Conservation (phyloP, 1,284 basidiomycete genomes). For the Lentinula novae-zelandiae region DNA sequence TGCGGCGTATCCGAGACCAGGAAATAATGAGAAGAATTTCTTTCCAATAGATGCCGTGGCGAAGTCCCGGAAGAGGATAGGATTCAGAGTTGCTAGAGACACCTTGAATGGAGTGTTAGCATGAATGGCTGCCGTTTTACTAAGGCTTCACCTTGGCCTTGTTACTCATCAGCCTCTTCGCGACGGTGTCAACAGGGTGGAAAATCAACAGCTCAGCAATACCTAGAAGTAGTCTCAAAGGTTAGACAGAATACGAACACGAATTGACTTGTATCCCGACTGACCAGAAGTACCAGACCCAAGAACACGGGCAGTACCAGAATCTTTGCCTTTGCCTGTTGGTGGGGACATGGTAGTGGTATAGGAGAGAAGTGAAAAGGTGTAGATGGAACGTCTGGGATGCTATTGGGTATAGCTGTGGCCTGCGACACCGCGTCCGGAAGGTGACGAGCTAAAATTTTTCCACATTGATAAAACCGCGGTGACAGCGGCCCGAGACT, state of each 20-base stretch:
- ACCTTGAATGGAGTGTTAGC: slow-evolving; percentile 40
- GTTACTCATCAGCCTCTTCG: slow-evolving; percentile 98
- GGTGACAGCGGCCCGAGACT: neutral
- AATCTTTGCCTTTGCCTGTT: slow-evolving; percentile 74
- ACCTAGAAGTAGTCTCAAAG: slow-evolving; percentile 43
- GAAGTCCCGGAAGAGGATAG: slow-evolving; percentile 87
- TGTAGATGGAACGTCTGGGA: neutral
- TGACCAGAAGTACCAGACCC: slow-evolving; percentile 90
- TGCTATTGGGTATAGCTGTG: slow-evolving; percentile 5
- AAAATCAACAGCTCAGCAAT: slow-evolving; percentile 92
- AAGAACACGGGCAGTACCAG: slow-evolving; percentile 85
- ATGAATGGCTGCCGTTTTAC: neutral
- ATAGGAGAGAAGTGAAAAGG: slow-evolving; percentile 7
- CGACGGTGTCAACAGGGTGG: slow-evolving; percentile 93
- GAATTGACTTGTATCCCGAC: slow-evolving; percentile 17
- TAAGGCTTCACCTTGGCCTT: slow-evolving; percentile 63
- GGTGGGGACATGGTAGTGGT: slow-evolving; percentile 55
- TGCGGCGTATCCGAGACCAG: slow-evolving; percentile 96
- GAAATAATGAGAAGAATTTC: slow-evolving; percentile 91
- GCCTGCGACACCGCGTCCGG: neutral
- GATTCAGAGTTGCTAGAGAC: slow-evolving; percentile 55
- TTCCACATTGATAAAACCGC: neutral
- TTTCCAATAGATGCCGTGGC: slow-evolving; percentile 66
- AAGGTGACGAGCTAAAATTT: neutral
- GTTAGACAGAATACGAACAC: slow-evolving; percentile 13